phyloP scores from a whole-genome alignment of 352 stramenopile species.

The Phytopythium boreale region DNA sequence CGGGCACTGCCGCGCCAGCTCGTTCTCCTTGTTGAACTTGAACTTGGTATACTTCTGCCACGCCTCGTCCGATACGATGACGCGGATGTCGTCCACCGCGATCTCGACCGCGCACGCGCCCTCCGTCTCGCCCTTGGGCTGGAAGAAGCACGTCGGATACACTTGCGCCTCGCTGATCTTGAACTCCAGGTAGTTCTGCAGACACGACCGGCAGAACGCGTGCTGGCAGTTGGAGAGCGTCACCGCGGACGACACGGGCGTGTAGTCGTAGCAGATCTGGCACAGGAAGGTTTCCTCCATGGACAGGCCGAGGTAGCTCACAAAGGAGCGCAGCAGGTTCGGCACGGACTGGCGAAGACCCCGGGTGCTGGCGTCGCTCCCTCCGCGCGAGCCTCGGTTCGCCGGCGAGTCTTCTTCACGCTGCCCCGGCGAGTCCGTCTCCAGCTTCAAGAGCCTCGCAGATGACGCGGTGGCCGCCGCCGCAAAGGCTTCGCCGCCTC shows the following conservation, averaged over 20 bases:
- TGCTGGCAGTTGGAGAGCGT: constrained; percentile 48
- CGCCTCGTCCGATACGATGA: constrained; percentile 37
- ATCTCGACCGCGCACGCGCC: constrained; percentile 42
- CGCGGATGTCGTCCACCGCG: constrained; percentile 37
- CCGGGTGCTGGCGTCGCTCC: constrained; percentile 22
- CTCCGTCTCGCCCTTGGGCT: constrained; percentile 23
- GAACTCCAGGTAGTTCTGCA: constrained; percentile 63
- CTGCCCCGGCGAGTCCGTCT: neutral
- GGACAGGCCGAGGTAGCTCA: constrained; percentile 44
- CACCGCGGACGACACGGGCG: constrained; percentile 28
- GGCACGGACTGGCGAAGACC: constrained; percentile 26
- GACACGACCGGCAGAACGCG: constrained; percentile 54
- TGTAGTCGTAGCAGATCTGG: constrained; percentile 77
- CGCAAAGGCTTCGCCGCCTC: neutral
- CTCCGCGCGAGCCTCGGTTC: constrained; percentile 16
- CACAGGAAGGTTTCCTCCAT: constrained; percentile 75
- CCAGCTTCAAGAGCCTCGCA: neutral
- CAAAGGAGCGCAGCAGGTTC: constrained; percentile 50
- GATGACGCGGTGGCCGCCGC: neutral
- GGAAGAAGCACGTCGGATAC: constrained; percentile 69
- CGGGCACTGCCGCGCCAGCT: constrained; percentile 54
- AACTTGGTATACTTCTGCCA: constrained; percentile 83
- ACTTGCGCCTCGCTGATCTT: constrained; percentile 74
- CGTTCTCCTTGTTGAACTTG: constrained; percentile 81
- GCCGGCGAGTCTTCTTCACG: neutral